These are phyloP conservation scores for Solanum etuberosum DNA, from an alignment of 257 asterid genomes.

Conservation along the genomic window DNA sequence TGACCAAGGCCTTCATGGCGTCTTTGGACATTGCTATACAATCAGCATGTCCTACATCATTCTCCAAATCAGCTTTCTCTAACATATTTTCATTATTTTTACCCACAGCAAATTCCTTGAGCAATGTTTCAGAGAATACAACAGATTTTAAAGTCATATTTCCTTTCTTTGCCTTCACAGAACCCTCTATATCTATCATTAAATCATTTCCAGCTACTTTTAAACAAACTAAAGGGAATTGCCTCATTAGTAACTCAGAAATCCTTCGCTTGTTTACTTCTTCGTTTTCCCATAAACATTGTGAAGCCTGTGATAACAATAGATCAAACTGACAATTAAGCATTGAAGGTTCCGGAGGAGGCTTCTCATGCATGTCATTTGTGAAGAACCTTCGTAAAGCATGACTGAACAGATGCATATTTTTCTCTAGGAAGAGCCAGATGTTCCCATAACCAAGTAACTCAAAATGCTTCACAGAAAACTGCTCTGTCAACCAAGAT, in stretches of 20 bases:
- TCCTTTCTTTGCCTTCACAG: slow-evolving; percentile 20
- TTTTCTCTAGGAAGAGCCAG: slow-evolving; percentile 54
- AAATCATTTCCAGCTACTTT: slow-evolving; percentile 32
- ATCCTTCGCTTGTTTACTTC: slow-evolving; percentile 24
- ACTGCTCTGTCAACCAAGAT: slow-evolving; percentile 53
- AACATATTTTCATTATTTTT: slow-evolving; percentile 16
- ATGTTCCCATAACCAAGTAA: slow-evolving; percentile 80
- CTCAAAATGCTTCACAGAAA: slow-evolving; percentile 43
- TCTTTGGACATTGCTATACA: slow-evolving; percentile 46
- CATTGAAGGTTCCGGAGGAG: slow-evolving; percentile 49
- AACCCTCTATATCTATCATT: slow-evolving; percentile 17
- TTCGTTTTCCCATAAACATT: slow-evolving; percentile 31
- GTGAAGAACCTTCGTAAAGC: slow-evolving; percentile 33
- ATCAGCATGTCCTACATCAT: slow-evolving; percentile 10
- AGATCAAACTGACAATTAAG: slow-evolving; percentile 55
- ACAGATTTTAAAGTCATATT: slow-evolving; percentile 29
- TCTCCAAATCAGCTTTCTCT: slow-evolving; percentile 17
- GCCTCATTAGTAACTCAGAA: slow-evolving; percentile 53
- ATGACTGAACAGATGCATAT: slow-evolving; percentile 40
- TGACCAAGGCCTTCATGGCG: slow-evolving; percentile 51
- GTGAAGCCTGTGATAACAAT: slow-evolving; percentile 61
- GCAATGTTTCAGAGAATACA: slow-evolving; percentile 65
- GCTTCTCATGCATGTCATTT: slow-evolving; percentile 30
- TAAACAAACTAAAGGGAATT: slow-evolving; percentile 70
- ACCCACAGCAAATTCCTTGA: slow-evolving; percentile 15